Percentiles rank a stretch among this genome's conserved stretches.
Conservation (phyloP, 106 monocot species). For the Apostasia shenzhenica region DNA sequence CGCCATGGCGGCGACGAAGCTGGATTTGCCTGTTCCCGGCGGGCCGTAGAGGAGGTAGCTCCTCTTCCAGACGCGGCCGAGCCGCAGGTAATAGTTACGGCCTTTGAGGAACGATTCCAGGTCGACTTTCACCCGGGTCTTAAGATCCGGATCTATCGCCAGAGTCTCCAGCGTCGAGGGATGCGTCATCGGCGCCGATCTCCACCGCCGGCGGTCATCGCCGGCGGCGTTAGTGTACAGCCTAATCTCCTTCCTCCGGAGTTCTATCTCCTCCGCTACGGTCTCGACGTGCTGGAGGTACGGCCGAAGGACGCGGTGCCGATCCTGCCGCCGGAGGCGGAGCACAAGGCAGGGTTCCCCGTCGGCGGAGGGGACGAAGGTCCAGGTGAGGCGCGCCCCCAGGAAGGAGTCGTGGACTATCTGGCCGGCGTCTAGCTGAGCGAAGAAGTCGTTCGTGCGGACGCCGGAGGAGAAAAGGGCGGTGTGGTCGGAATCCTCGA, state of each 20-base stretch:
- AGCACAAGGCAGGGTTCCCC: constrained; percentile 12
- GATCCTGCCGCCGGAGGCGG: constrained; percentile 29
- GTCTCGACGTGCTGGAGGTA: constrained; percentile 58
- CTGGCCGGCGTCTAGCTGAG: constrained; percentile 30
- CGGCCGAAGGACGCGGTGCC: constrained; percentile 46
- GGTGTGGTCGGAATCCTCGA: constrained; percentile 53
- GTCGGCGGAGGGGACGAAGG: constrained; percentile 1
- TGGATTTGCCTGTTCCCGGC: constrained; percentile 57
- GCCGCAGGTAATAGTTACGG: constrained; percentile 33
- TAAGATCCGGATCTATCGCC: constrained; percentile 41
- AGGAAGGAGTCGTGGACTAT: constrained; percentile 48
- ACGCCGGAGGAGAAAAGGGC: constrained; percentile 36
- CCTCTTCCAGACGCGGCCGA: constrained; percentile 53
- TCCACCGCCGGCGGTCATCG: background rate
- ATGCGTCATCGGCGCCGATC: constrained; percentile 32
- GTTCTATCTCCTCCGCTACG: constrained; percentile 38
- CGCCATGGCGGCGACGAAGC: constrained; percentile 52
- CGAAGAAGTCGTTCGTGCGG: constrained; percentile 35
- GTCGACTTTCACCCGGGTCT: constrained; percentile 28
- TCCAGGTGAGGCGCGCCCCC: constrained; percentile 56
- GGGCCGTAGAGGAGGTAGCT: constrained; percentile 54
- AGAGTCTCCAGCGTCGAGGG: constrained; percentile 51
- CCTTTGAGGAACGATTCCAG: constrained; percentile 36
- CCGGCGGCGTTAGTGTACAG: constrained; percentile 21
- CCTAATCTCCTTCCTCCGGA: constrained; percentile 15